Conservation (phyloP, 176 grass and related monocot species). For the Carex parvula region DNA sequence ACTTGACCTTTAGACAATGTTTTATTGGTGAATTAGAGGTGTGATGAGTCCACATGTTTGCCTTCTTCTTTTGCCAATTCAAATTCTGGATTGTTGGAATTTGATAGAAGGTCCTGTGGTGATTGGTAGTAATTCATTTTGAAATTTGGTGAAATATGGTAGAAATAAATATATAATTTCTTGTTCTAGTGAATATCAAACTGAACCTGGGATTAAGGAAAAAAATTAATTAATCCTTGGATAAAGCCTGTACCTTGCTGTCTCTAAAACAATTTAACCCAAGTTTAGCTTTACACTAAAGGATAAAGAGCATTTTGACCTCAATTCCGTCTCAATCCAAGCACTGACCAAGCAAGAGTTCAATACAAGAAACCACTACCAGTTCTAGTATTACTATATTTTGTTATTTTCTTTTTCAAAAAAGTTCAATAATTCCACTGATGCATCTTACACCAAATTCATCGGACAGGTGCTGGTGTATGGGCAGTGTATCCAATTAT, state of each 20-base stretch:
- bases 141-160: background rate
- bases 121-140: background rate
- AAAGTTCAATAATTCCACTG: background rate
- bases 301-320: background rate
- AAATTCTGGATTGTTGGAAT: background rate
- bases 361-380: background rate
- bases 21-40: background rate
- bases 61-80: background rate
- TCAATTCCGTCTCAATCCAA: background rate
- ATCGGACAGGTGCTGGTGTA: slow-evolving; percentile 59
- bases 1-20: background rate
- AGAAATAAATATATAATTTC: background rate
- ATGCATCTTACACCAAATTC: background rate
- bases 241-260: background rate
- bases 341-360: background rate
- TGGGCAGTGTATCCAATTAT: slow-evolving; percentile 89
- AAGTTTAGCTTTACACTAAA: background rate
- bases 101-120: background rate
- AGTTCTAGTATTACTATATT: background rate
- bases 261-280: background rate
- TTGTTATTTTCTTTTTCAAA: background rate
- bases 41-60: background rate
- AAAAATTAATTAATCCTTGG: background rate
- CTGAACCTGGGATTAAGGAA: background rate
- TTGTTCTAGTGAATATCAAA: background rate